A percentile compares a stretch with the other conserved stretches of the same genome.
Conservation (phyloP, 2,329 filamentous ascomycete species). For the Fusarium metavorans region DNA sequence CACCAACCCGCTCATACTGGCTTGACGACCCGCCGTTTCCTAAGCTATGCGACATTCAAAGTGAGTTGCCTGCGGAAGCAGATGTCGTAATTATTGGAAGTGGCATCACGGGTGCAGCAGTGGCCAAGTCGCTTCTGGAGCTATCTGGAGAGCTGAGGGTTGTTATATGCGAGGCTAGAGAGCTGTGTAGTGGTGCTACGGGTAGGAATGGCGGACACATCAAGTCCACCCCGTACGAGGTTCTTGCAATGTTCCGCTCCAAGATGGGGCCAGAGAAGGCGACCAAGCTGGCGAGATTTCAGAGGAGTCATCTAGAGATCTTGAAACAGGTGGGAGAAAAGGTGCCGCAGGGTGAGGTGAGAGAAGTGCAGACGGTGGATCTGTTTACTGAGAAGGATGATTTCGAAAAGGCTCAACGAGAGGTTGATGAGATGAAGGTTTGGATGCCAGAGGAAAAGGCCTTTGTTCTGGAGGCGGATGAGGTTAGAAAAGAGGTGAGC, state of each 20-base stretch:
- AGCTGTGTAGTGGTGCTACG: conserved; percentile 64
- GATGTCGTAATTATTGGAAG: conserved; percentile 67
- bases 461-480: conserved; percentile 49
- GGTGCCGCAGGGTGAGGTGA: conserved; percentile 54
- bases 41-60: conserved; percentile 51
- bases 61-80: conserved; percentile 51
- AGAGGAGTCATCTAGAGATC: conserved; percentile 55
- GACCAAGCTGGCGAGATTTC: conserved; percentile 56
- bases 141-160: conserved; percentile 44
- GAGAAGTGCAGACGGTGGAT: conserved; percentile 61
- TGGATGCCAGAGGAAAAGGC: conserved; percentile 57
- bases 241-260: conserved; percentile 51
- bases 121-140: conserved; percentile 45
- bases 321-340: conserved; percentile 54
- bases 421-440: conserved; percentile 49
- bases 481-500: conserved; percentile 48
- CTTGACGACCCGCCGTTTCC: conserved; percentile 57
- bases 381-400: conserved; percentile 55
- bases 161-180: conserved; percentile 63
- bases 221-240: conserved; percentile 58
- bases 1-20: conserved; percentile 61
- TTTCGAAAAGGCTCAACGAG: conserved; percentile 48
- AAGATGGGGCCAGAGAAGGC: conserved; percentile 53
- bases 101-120: conserved; percentile 62
- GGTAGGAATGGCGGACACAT: conserved; percentile 66